Conservation (phyloP, 495 filamentous ascomycete genomes). For the Thermothielavioides terrestris region DNA sequence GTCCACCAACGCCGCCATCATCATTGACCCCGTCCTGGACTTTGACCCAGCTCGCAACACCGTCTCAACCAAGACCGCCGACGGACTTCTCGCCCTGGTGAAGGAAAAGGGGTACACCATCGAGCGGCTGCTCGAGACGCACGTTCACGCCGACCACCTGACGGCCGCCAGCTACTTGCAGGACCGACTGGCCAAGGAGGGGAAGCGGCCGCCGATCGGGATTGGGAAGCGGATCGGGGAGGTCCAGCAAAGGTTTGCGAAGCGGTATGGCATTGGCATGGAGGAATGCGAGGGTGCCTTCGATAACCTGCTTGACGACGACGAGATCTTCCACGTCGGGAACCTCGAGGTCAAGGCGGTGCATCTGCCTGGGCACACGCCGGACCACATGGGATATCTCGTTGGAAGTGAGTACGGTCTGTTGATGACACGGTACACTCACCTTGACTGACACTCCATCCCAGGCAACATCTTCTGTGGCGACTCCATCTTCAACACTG, state of each 20-base stretch:
- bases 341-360: slow-evolving; percentile 37
- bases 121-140: slow-evolving; percentile 47
- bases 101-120: slow-evolving; percentile 39
- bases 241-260: slow-evolving; percentile 43
- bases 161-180: slow-evolving; percentile 50
- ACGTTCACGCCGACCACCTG: slow-evolving; percentile 56
- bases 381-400: slow-evolving; percentile 52
- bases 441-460: slow-evolving; percentile 1
- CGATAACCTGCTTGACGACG: slow-evolving; percentile 45
- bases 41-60: slow-evolving; percentile 40
- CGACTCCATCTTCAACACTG: slow-evolving; percentile 52
- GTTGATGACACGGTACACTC: not conserved
- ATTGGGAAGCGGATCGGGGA: slow-evolving; percentile 48
- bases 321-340: slow-evolving; percentile 45
- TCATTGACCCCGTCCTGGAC: slow-evolving; percentile 55
- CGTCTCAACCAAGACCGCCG: slow-evolving; percentile 43
- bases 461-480: slow-evolving; percentile 51
- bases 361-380: slow-evolving; percentile 54
- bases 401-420: slow-evolving; percentile 35
- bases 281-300: slow-evolving; percentile 40
- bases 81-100: slow-evolving; percentile 37
- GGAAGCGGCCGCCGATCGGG: slow-evolving; percentile 32
- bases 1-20: slow-evolving; percentile 35
- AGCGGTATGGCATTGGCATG: slow-evolving; percentile 36
- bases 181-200: slow-evolving; percentile 23